Conservation (phyloP, 331 rosid genomes). For the Malus hybrid region DNA sequence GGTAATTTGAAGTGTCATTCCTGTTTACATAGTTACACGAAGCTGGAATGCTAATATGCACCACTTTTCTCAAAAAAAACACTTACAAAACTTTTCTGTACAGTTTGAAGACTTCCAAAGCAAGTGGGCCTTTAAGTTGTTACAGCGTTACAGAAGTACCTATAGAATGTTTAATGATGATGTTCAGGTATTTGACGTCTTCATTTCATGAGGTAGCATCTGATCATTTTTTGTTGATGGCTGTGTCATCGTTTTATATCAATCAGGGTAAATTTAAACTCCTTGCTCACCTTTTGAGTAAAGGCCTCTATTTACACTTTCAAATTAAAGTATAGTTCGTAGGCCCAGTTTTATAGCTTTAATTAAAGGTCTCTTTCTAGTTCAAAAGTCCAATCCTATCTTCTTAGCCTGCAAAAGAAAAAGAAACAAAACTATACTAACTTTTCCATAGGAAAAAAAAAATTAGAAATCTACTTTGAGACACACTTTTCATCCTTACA, state of each 20-base stretch:
- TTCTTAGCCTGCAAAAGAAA: not conserved
- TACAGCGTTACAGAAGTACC: constrained; percentile 81
- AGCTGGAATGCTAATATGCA: not conserved
- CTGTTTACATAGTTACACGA: not conserved
- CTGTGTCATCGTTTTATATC: not conserved
- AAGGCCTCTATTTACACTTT: not conserved
- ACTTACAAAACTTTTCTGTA: constrained; percentile 6
- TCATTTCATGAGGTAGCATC: not conserved
- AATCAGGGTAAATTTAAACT: not conserved
- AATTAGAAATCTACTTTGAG: not conserved
- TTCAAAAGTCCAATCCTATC: not conserved
- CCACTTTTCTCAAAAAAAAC: not conserved
- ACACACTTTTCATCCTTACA: not conserved
- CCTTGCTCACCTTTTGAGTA: not conserved
- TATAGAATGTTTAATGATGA: constrained; percentile 99
- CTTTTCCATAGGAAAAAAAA: not conserved
- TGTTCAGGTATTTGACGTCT: constrained; percentile 63
- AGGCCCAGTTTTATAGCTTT: not conserved
- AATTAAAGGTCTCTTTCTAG: not conserved
- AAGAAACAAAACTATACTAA: not conserved
- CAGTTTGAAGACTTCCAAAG: constrained; percentile 99
- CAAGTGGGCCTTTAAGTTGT: constrained; percentile 97
- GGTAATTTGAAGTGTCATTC: constrained; percentile 30
- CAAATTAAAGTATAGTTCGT: not conserved
- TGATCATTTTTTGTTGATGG: not conserved